Evolutionary conservation across 2,329 filamentous ascomycete genomes (phyloP).

Genomic region (Remersonia thermophila): DNA sequence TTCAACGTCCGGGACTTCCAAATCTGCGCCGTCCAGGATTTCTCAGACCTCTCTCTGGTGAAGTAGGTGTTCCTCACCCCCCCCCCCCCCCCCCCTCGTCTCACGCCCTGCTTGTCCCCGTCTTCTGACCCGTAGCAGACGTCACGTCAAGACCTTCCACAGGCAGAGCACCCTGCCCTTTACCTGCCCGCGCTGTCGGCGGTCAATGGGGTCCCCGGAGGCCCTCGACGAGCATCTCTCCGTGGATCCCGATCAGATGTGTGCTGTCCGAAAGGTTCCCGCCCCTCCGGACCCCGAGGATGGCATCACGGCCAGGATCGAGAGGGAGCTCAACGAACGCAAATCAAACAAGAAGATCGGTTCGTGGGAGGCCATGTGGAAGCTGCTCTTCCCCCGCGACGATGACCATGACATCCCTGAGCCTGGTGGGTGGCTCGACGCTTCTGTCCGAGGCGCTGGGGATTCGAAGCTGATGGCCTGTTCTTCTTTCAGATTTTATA

Average conservation of each 20-base stretch:
- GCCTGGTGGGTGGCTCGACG: constrained; percentile 6
- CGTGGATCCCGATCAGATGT: too few species aligned
- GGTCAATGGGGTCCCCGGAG: constrained; percentile 7
- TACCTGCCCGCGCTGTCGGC: constrained; percentile 15
- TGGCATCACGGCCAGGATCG: constrained; percentile 12
- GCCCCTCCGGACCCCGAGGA: constrained; percentile 16
- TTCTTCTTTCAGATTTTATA: too few species aligned
- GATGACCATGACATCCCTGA: constrained; percentile 3
- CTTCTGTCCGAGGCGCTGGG: too few species aligned
- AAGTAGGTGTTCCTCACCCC: constrained; percentile 13
- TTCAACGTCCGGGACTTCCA: constrained; percentile 17
- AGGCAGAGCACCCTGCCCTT: too few species aligned
- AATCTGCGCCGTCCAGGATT: constrained; percentile 12
- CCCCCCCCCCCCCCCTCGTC: too few species aligned
- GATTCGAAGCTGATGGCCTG: too few species aligned
- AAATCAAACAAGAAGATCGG: constrained; percentile 15
- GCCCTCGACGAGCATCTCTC: constrained; percentile 9
- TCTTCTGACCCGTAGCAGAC: too few species aligned
- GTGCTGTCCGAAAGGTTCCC: too few species aligned
- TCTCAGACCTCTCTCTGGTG: constrained; percentile 12
- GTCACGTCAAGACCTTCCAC: too few species aligned
- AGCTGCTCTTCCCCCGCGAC: constrained; percentile 12
- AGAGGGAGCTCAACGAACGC: constrained; percentile 14
- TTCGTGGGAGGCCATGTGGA: constrained; percentile 15
- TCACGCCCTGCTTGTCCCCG: too few species aligned